Conservation (phyloP, 805 yeast genomes). For the Teunomyces barrocoloradensis region DNA sequence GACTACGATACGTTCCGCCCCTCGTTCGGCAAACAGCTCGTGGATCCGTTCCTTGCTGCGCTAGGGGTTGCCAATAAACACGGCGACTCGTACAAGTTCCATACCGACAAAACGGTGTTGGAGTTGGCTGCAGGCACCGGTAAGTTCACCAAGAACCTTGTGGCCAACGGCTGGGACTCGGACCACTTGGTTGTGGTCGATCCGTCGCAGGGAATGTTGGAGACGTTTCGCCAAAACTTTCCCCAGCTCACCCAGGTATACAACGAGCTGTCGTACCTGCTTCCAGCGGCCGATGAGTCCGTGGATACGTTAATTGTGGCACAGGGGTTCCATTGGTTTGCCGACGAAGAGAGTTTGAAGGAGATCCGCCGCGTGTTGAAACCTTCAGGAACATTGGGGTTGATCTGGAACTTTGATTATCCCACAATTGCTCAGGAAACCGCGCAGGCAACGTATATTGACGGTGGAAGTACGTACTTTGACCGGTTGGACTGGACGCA, state of each 20-base stretch:
- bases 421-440: conserved; percentile 6
- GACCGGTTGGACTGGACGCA: conserved; percentile 3
- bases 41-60: conserved; percentile 40
- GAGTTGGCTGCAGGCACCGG: conserved; percentile 68
- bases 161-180: conserved; percentile 33
- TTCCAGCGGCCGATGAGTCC: conserved; percentile 45
- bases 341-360: conserved; percentile 44
- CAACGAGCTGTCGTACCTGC: conserved; percentile 42
- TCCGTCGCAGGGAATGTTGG: conserved; percentile 58
- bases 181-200: conserved; percentile 47
- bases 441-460: neutral
- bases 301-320: conserved; percentile 54
- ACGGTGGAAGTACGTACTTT: conserved; percentile 7
- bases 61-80: conserved; percentile 25
- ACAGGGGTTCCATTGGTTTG: conserved; percentile 69
- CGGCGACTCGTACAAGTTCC: conserved; percentile 9
- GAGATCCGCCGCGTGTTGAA: conserved; percentile 54
- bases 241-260: conserved; percentile 37
- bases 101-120: conserved; percentile 26
- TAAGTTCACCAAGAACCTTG: conserved; percentile 51
- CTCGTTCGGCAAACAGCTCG: conserved; percentile 41
- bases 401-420: conserved; percentile 59
- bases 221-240: conserved; percentile 43
- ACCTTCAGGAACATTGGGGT: conserved; percentile 46
- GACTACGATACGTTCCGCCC: conserved; percentile 55